A percentile compares a stretch with the other conserved stretches of the same genome.
phyloP scores from a whole-genome alignment of 2,329 filamentous ascomycete genomes.

The Penicillium sp. region DNA sequence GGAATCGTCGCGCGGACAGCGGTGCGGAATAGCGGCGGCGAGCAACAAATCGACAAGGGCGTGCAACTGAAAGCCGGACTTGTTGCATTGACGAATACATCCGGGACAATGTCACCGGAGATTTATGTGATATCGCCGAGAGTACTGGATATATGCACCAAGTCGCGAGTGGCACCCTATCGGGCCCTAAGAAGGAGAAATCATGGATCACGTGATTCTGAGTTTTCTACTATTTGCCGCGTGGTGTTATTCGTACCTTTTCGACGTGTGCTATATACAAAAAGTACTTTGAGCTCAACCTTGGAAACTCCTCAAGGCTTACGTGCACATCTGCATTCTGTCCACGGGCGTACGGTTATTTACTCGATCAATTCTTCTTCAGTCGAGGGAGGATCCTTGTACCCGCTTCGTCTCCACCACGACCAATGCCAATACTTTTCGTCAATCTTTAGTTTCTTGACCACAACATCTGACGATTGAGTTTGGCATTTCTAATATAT shows the following conservation, averaged over 20 bases:
- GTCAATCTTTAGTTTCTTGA: not conserved
- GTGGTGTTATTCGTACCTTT: not conserved
- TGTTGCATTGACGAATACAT: slow-evolving; percentile 42
- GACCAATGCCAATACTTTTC: not conserved
- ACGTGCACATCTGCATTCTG: not conserved
- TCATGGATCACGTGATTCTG: slow-evolving; percentile 15
- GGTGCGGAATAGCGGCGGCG: slow-evolving; percentile 35
- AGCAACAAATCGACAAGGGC: slow-evolving; percentile 39
- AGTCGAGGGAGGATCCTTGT: not conserved
- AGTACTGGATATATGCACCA: slow-evolving; percentile 10
- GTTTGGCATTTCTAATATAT: not conserved
- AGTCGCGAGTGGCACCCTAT: slow-evolving; percentile 5
- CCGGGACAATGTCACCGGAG: slow-evolving; percentile 31
- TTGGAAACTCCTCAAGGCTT: no score
- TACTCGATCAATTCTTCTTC: not conserved
- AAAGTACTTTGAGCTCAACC: not conserved
- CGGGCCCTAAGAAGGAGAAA: slow-evolving; percentile 13
- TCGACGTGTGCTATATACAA: not conserved
- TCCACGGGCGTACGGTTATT: not conserved
- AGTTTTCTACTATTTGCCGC: not conserved
- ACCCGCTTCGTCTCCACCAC: not conserved
- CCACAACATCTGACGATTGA: not conserved
- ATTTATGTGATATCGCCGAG: slow-evolving; percentile 12
- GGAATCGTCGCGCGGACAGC: slow-evolving; percentile 30
- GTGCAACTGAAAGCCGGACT: slow-evolving; percentile 33